phyloP scores from a whole-genome alignment of 2,329 filamentous ascomycete species.

The Epichloe brachyelytri region DNA sequence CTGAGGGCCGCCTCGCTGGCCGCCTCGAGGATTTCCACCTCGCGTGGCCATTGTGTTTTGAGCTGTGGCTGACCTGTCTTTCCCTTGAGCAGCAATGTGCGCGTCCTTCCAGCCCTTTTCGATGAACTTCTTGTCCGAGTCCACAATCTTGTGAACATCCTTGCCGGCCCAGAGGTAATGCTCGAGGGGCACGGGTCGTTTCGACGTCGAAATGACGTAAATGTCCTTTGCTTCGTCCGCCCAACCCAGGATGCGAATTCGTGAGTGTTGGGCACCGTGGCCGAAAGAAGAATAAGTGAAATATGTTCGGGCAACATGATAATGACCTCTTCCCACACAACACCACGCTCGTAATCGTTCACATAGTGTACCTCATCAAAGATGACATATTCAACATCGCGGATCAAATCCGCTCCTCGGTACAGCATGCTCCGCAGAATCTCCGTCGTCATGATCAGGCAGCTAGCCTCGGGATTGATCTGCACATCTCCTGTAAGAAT shows the following conservation, averaged over 20 bases:
- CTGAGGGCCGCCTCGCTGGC: conserved; percentile 26
- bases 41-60: conserved; percentile 22
- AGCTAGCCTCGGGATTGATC: conserved; percentile 94
- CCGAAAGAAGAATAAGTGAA: conserved; percentile 85
- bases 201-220: conserved; percentile 95
- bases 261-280: conserved; percentile 92
- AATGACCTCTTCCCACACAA: conserved; percentile 99
- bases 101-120: conserved; percentile 93
- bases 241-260: conserved; percentile 99
- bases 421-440: conserved; percentile 98
- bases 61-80: conserved; percentile 54
- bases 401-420: conserved; percentile 84
- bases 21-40: conserved; percentile 25
- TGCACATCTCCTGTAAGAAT: conserved; percentile 96
- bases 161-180: conserved; percentile 96
- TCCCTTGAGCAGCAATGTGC: conserved; percentile 67
- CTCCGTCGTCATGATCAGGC: conserved; percentile 98
- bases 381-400: conserved; percentile 96
- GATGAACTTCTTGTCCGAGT: conserved; percentile 80
- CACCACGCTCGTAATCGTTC: conserved; percentile 87
- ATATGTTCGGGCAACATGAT: conserved; percentile 98
- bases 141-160: conserved; percentile 86
- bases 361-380: conserved; percentile 99
- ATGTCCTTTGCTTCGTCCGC: conserved; percentile 94
- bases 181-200: conserved; percentile 85